Percentiles rank a stretch among this genome's conserved stretches.
phyloP scores from a whole-genome alignment of 257 asterid species.

The Przewalskia tangutica region DNA sequence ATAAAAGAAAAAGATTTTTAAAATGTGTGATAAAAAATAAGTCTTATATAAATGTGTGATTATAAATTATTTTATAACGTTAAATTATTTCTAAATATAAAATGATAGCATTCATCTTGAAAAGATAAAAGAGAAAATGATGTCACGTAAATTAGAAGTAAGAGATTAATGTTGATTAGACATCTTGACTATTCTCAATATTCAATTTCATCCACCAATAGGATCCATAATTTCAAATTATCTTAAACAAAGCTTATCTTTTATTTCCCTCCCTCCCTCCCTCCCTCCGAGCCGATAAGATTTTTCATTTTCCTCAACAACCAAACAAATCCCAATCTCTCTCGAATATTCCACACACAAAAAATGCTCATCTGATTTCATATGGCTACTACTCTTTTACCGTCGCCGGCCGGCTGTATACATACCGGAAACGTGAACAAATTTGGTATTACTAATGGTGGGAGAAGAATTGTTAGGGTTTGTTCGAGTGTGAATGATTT shows the following conservation, averaged over 20 bases:
- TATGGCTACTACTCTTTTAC: conserved; percentile 26
- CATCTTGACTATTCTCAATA: neutral
- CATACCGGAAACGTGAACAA: neutral
- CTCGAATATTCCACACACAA: neutral
- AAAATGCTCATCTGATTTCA: conserved; percentile 2
- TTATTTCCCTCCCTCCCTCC: conserved; percentile 14
- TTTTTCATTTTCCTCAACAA: neutral
- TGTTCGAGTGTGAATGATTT: conserved; percentile 43
- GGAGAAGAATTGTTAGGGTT: conserved; percentile 33
- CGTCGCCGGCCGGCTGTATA: conserved; percentile 21
- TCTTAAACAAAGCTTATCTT: conserved; percentile 9
- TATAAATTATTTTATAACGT: no score
- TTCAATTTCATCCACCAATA: conserved; percentile 22
- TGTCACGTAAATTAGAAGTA: no score
- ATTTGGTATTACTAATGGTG: neutral
- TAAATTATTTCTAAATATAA: no score
- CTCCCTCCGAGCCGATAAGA: no score
- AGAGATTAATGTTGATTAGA: neutral
- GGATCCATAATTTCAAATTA: neutral
- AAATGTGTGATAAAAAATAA: no score
- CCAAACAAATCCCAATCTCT: conserved; percentile 13
- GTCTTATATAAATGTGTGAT: no score
- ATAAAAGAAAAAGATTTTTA: no score
- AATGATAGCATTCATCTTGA: no score
- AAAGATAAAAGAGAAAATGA: no score